These are phyloP conservation scores for Acacia acuminata DNA, from an alignment of 306 rosid species.

Conservation along the genomic window DNA sequence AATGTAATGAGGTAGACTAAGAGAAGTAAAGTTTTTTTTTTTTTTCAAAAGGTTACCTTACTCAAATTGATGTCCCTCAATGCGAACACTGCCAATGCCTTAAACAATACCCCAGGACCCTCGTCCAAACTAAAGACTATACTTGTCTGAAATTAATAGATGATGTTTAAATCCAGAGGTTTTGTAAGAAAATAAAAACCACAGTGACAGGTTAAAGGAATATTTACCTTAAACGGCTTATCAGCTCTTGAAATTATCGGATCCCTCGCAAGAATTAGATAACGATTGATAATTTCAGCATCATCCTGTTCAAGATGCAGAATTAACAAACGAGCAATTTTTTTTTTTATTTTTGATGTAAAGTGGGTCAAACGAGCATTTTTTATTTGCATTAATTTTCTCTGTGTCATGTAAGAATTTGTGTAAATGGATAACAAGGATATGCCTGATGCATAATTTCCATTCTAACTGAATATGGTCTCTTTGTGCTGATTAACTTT, in stretches of 20 bases:
- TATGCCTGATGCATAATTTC: neutral
- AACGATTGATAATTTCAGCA: conserved; percentile 50
- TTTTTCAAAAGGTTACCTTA: conserved; percentile 35
- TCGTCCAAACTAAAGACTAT: conserved; percentile 55
- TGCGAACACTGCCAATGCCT: conserved; percentile 61
- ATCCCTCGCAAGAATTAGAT: conserved; percentile 69
- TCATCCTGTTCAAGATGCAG: conserved; percentile 51
- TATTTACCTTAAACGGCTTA: conserved; percentile 48
- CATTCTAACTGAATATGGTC: neutral
- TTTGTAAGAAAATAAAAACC: conserved; percentile 15
- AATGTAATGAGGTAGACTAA: conserved; percentile 18
- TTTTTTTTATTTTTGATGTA: conserved; percentile 31
- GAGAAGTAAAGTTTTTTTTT: neutral
- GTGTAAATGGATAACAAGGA: conserved; percentile 12
- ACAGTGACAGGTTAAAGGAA: neutral
- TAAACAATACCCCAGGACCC: conserved; percentile 60
- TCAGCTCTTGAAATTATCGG: conserved; percentile 60
- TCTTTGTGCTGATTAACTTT: neutral
- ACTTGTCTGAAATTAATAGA: conserved; percentile 47
- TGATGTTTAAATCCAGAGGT: neutral
- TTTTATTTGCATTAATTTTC: conserved; percentile 15
- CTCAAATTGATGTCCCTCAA: conserved; percentile 53
- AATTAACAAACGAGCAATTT: conserved; percentile 3
- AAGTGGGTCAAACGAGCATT: conserved; percentile 20
- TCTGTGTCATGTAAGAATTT: conserved; percentile 1